phyloP scores from a whole-genome alignment of 352 stramenopile genomes.

The Thalassiosira hispida region DNA sequence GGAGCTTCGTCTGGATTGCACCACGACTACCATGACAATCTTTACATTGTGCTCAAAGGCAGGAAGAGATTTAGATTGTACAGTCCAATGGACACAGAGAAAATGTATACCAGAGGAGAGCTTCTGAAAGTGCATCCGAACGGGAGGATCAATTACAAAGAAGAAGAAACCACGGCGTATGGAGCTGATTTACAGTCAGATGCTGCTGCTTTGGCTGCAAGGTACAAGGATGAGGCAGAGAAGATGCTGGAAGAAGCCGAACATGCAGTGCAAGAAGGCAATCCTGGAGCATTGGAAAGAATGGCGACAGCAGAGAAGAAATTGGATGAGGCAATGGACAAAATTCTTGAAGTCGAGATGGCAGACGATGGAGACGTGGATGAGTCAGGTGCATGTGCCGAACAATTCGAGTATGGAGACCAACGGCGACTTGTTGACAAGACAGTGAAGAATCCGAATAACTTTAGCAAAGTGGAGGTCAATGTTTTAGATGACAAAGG shows the following conservation, averaged over 20 bases:
- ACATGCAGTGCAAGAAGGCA: slow-evolving; percentile 65
- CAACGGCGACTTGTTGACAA: slow-evolving; percentile 40
- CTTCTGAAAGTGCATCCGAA: slow-evolving; percentile 90
- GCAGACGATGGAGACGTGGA: slow-evolving; percentile 76
- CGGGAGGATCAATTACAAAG: slow-evolving; percentile 91
- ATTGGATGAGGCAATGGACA: slow-evolving; percentile 80
- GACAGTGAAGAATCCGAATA: slow-evolving; percentile 70
- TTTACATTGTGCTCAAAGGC: slow-evolving; percentile 95
- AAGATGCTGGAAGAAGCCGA: slow-evolving; percentile 66
- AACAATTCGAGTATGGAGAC: slow-evolving; percentile 11
- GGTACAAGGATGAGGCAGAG: slow-evolving; percentile 45
- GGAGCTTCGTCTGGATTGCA: slow-evolving; percentile 89
- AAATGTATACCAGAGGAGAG: slow-evolving; percentile 92
- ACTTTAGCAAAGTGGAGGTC: slow-evolving; percentile 80
- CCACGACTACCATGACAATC: slow-evolving; percentile 99
- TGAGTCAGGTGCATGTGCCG: slow-evolving; percentile 36
- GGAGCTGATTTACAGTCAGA: slow-evolving; percentile 52
- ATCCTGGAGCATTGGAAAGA: slow-evolving; percentile 79
- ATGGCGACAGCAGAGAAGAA: slow-evolving; percentile 78
- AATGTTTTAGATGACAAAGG: slow-evolving; percentile 38
- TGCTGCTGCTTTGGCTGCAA: slow-evolving; percentile 32
- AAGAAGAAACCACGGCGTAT: slow-evolving; percentile 61
- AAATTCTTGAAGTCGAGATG: slow-evolving; percentile 61
- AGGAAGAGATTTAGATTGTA: slow-evolving; percentile 95
- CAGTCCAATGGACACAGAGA: slow-evolving; percentile 77